phyloP scores from a whole-genome alignment of 1,284 basidiomycete species.

The Phellopilus nigrolimitatus region DNA sequence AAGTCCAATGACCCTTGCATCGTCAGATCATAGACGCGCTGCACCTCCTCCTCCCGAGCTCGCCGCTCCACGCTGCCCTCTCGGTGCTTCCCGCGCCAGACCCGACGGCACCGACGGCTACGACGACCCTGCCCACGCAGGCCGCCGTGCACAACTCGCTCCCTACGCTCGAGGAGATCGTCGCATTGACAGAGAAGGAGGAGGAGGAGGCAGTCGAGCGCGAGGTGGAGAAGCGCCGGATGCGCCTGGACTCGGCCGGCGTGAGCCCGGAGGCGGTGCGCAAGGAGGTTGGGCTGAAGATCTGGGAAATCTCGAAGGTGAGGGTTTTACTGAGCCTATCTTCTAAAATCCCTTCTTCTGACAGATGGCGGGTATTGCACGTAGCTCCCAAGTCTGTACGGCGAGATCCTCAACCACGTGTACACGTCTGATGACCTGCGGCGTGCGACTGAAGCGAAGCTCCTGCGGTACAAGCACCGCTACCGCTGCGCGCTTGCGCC shows the following conservation, averaged over 20 bases:
- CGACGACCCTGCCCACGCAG: conserved; percentile 55
- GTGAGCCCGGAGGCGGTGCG: conserved; percentile 65
- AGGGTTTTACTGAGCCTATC: not conserved
- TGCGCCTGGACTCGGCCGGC: conserved; percentile 48
- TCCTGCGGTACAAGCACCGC: conserved; percentile 57
- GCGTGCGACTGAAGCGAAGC: conserved; percentile 63
- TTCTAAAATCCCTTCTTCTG: not conserved
- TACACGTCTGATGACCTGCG: conserved; percentile 70
- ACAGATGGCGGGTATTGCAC: conserved; percentile 1
- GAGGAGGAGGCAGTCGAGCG: conserved; percentile 51
- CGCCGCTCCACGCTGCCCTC: conserved; percentile 61
- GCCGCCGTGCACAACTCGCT: conserved; percentile 65
- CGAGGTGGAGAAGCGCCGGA: conserved; percentile 75
- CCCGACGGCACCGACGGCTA: conserved; percentile 64
- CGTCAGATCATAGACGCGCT: conserved; percentile 65
- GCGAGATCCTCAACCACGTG: conserved; percentile 73
- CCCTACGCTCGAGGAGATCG: conserved; percentile 63
- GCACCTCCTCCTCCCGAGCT: conserved; percentile 70
- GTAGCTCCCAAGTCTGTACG: conserved; percentile 66
- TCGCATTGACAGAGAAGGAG: conserved; percentile 51
- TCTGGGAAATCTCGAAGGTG: conserved; percentile 58
- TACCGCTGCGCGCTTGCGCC: conserved; percentile 52
- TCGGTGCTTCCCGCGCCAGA: conserved; percentile 70
- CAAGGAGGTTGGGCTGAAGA: conserved; percentile 61
- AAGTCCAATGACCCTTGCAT: conserved; percentile 1